Conservation (phyloP, 306 rosid species). For the Citrullus amarus region DNA sequence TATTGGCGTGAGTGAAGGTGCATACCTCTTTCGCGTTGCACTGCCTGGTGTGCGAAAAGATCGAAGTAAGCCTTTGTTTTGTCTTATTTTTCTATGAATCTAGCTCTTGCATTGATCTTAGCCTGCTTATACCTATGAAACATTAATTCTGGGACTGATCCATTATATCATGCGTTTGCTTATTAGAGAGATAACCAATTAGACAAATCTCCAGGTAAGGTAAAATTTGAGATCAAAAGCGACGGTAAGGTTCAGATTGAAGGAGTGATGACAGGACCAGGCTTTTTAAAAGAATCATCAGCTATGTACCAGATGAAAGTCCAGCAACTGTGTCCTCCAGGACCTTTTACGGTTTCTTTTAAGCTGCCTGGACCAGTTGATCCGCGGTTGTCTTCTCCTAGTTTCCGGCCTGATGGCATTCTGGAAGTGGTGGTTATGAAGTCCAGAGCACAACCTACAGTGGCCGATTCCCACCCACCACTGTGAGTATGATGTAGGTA, state of each 20-base stretch:
- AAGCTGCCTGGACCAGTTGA: conserved; percentile 48
- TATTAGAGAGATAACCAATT: neutral
- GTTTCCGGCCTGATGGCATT: conserved; percentile 38
- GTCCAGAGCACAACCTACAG: conserved; percentile 5
- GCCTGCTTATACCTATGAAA: neutral
- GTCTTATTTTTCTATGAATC: neutral
- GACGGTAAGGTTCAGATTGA: conserved; percentile 40
- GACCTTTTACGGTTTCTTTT: conserved; percentile 36
- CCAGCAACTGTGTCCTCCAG: conserved; percentile 42
- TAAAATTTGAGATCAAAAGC: conserved; percentile 31
- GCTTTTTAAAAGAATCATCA: conserved; percentile 21
- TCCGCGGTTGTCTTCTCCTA: conserved; percentile 37
- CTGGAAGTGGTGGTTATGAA: conserved; percentile 39
- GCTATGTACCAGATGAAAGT: conserved; percentile 26
- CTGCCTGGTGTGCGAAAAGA: conserved; percentile 39
- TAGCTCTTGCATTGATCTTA: neutral
- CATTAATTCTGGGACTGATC: neutral
- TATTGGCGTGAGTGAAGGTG: conserved; percentile 37
- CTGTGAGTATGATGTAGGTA: neutral
- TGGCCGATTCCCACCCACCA: conserved; percentile 16
- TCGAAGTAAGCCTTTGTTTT: conserved; percentile 14
- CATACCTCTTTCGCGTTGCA: conserved; percentile 43
- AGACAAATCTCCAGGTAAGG: conserved; percentile 19
- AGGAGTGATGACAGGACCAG: conserved; percentile 34
- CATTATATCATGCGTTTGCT: neutral